These are phyloP conservation scores for Lagenaria siceraria DNA, from an alignment of 306 rosid species.

Conservation along the genomic window DNA sequence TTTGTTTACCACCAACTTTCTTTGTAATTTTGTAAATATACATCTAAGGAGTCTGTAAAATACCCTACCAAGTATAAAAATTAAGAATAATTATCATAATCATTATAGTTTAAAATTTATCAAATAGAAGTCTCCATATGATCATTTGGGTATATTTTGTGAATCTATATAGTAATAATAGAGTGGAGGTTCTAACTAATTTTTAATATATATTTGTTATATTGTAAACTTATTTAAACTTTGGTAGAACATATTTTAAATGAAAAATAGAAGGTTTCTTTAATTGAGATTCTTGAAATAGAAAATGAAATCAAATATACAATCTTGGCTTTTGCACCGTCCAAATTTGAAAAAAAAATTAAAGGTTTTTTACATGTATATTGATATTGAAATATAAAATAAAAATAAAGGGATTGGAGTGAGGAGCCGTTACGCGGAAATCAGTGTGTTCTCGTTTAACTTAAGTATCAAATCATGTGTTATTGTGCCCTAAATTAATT, in stretches of 20 bases:
- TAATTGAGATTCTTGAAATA: background rate
- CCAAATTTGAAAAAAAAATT: background rate
- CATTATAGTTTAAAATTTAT: no score
- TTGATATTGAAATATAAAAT: background rate
- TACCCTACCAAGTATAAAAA: background rate
- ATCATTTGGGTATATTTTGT: background rate
- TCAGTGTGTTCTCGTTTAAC: background rate
- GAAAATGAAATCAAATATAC: background rate
- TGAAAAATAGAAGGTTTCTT: background rate
- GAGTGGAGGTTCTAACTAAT: background rate
- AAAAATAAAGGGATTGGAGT: background rate
- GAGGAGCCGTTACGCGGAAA: conserved; percentile 1
- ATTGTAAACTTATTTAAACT: background rate
- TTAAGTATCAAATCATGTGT: background rate
- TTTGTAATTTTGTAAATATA: no score
- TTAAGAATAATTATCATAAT: no score
- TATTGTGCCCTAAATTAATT: background rate
- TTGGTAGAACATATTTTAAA: background rate
- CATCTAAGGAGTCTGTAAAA: no score
- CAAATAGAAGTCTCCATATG: background rate
- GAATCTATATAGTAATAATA: background rate
- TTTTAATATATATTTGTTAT: background rate
- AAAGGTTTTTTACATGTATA: background rate
- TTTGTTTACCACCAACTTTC: background rate
- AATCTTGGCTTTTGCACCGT: conserved; percentile 1